Conservation (phyloP, 202 grass and related monocot species). For the Zizania palustris region DNA sequence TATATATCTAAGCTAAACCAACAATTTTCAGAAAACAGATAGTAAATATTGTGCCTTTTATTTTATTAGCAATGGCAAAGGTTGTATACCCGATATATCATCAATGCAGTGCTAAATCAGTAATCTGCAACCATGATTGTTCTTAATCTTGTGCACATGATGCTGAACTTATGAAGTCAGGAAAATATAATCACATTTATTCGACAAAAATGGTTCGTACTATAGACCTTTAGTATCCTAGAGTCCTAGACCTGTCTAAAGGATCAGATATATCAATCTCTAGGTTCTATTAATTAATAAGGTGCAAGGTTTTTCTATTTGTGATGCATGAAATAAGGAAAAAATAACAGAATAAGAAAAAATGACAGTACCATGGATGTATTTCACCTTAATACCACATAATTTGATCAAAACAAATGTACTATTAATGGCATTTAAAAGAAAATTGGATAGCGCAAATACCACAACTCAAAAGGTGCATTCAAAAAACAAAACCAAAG, state of each 20-base stretch:
- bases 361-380: not conserved
- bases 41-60: not conserved
- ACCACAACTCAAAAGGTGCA: not conserved
- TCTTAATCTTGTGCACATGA: not conserved
- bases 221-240: not conserved
- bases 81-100: not conserved
- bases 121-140: not conserved
- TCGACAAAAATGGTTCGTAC: not conserved
- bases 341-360: not conserved
- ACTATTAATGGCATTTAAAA: not conserved
- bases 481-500: not conserved
- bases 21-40: not conserved
- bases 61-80: not conserved
- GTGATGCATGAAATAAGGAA: not conserved
- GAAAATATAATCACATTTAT: not conserved
- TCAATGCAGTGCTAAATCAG: not conserved
- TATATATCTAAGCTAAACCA: not conserved
- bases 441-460: not conserved
- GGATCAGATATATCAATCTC: not conserved
- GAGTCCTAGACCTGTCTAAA: not conserved
- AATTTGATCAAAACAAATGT: not conserved
- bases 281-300: not conserved
- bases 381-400: not conserved
- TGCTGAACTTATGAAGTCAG: not conserved
- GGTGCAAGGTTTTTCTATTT: constrained; percentile 8